These are phyloP conservation scores for Ustanciosporium gigantosporum DNA, from an alignment of 1,284 basidiomycete genomes.

Conservation along the genomic window DNA sequence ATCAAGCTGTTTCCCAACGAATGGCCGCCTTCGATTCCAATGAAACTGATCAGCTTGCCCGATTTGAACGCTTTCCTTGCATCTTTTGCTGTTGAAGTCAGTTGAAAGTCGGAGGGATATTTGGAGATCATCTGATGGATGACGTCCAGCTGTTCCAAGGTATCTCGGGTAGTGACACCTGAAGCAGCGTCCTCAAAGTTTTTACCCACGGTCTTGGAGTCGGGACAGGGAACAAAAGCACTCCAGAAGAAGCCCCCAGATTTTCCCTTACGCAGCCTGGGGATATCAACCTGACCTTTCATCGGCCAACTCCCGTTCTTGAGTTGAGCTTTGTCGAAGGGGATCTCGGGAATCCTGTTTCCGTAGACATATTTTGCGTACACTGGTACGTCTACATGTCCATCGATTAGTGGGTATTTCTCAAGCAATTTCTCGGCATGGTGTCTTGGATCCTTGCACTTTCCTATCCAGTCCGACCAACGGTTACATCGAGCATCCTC, in stretches of 20 bases:
- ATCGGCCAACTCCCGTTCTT: slow-evolving; percentile 22
- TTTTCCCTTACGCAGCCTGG: slow-evolving; percentile 21
- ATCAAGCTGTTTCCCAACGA: slow-evolving; percentile 25
- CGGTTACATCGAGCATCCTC: too few species aligned
- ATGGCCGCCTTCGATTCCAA: slow-evolving; percentile 41
- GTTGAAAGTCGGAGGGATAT: slow-evolving; percentile 20
- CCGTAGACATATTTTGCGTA: slow-evolving; percentile 18
- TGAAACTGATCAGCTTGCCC: slow-evolving; percentile 45
- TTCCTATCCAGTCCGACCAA: too few species aligned
- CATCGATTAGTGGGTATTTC: slow-evolving; percentile 35
- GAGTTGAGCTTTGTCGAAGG: slow-evolving; percentile 20
- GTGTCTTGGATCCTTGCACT: too few species aligned
- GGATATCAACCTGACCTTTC: slow-evolving; percentile 32
- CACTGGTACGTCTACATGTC: slow-evolving; percentile 40
- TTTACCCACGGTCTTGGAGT: slow-evolving; percentile 9
- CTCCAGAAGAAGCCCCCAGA: slow-evolving; percentile 44
- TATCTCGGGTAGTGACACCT: slow-evolving; percentile 21
- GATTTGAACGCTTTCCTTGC: slow-evolving; percentile 36
- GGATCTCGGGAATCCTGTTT: slow-evolving; percentile 30
- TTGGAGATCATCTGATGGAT: slow-evolving; percentile 26
- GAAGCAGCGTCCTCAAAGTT: slow-evolving; percentile 26
- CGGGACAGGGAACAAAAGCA: slow-evolving; percentile 36
- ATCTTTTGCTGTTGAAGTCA: slow-evolving; percentile 6
- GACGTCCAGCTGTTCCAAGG: slow-evolving; percentile 38
- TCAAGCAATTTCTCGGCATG: slow-evolving; percentile 9